These are phyloP conservation scores for Chaetomium sp. DNA, from an alignment of 2,329 filamentous ascomycete genomes.

Conservation along the genomic window DNA sequence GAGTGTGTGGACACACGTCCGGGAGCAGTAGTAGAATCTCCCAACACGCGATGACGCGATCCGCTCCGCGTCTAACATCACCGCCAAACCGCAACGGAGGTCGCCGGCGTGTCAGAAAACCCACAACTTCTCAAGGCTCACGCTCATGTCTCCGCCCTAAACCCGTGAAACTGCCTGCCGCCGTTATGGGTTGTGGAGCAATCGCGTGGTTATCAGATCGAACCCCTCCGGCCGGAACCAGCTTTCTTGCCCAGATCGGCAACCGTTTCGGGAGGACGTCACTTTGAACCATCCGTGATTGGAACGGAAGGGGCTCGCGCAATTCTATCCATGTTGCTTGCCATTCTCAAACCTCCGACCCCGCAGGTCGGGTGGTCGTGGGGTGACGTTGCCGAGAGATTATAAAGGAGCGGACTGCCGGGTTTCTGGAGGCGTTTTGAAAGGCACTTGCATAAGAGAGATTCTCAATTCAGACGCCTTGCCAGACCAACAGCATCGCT, in stretches of 20 bases:
- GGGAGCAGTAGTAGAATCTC: background rate
- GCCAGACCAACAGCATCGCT: background rate
- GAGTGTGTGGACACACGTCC: background rate
- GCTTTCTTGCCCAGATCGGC: conserved; percentile 16
- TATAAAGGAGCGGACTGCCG: conserved; percentile 20
- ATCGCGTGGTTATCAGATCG: conserved; percentile 4
- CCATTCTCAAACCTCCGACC: conserved; percentile 26
- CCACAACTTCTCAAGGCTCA: background rate
- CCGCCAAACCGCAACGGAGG: conserved; percentile 18
- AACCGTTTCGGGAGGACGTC: background rate
- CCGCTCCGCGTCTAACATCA: conserved; percentile 36
- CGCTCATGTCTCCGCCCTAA: background rate
- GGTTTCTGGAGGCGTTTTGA: background rate
- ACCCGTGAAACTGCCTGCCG: background rate
- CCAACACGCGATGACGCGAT: conserved; percentile 36
- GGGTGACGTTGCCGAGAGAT: conserved; percentile 1
- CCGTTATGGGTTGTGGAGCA: conserved; percentile 2
- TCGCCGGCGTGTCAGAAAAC: background rate
- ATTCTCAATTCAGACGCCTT: background rate
- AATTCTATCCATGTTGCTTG: conserved; percentile 34
- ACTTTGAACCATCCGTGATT: conserved; percentile 23
- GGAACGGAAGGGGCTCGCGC: conserved; percentile 26
- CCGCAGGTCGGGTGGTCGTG: conserved; percentile 22
- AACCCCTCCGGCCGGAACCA: conserved; percentile 4
- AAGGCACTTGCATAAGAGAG: background rate